Conservation (phyloP, 2,329 filamentous ascomycete species). For the Arthrobotrys sphaeroides region DNA sequence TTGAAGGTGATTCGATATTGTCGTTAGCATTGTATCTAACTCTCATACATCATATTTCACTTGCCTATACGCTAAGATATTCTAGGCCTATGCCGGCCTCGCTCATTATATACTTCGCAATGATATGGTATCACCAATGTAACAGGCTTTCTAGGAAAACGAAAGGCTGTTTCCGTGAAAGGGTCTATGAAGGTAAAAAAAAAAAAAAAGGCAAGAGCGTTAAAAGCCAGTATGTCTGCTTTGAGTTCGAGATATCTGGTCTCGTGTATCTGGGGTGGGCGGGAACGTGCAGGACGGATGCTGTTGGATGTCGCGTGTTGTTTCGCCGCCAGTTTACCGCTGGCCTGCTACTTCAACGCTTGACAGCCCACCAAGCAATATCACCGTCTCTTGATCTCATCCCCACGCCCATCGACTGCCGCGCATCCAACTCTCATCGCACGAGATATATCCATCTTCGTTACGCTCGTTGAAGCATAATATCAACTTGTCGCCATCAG, state of each 20-base stretch:
- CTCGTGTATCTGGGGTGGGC: neutral
- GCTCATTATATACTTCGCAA: too few species aligned
- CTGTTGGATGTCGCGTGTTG: conserved; percentile 54
- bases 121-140: too few species aligned
- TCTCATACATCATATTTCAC: too few species aligned
- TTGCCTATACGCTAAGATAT: too few species aligned
- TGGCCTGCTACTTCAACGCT: conserved; percentile 7
- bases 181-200: too few species aligned
- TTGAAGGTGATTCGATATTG: too few species aligned
- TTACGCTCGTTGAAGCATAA: conserved; percentile 25
- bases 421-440: conserved; percentile 19
- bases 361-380: conserved; percentile 4
- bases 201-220: too few species aligned
- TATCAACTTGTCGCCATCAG: conserved; percentile 40
- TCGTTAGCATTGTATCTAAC: too few species aligned
- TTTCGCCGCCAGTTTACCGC: conserved; percentile 10
- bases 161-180: too few species aligned
- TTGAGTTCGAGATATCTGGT: neutral
- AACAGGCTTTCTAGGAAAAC: too few species aligned
- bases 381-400: neutral
- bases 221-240: too few species aligned
- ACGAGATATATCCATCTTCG: neutral
- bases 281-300: neutral
- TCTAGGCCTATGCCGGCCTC: too few species aligned
- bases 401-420: neutral